Evolutionary conservation across 306 rosid genomes (phyloP).

Genomic region (Chamaecrista fasciculata): DNA sequence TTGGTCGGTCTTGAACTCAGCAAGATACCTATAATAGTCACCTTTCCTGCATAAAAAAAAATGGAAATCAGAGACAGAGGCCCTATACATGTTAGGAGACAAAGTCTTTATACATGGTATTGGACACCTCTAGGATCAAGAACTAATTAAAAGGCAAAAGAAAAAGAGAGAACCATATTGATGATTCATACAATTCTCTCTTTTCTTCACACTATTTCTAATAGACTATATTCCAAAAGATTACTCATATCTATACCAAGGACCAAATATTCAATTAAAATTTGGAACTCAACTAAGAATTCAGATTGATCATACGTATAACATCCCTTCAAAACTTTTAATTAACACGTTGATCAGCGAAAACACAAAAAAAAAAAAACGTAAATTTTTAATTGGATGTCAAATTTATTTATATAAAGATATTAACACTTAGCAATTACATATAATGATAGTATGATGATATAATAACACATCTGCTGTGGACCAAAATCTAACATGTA

Average conservation of each 20-base stretch:
- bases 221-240: not conserved
- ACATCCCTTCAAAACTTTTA: not conserved
- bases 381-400: not conserved
- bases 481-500: not conserved
- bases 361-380: not conserved
- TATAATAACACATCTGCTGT: constrained; percentile 5
- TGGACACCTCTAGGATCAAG: not conserved
- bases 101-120: not conserved
- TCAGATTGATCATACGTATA: too few species aligned
- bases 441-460: not conserved
- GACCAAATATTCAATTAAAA: constrained; percentile 21
- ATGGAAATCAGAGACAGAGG: constrained; percentile 16
- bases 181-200: constrained; percentile 15
- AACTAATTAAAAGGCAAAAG: not conserved
- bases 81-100: not conserved
- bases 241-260: not conserved
- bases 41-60: constrained; percentile 63
- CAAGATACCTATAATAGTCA: constrained; percentile 68
- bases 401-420: not conserved
- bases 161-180: not conserved
- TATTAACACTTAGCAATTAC: not conserved
- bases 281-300: not conserved
- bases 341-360: not conserved
- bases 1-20: constrained; percentile 63
- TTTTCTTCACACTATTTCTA: not conserved